Conservation (phyloP, 2,329 filamentous ascomycete genomes). For the Aspergillus proliferans region DNA sequence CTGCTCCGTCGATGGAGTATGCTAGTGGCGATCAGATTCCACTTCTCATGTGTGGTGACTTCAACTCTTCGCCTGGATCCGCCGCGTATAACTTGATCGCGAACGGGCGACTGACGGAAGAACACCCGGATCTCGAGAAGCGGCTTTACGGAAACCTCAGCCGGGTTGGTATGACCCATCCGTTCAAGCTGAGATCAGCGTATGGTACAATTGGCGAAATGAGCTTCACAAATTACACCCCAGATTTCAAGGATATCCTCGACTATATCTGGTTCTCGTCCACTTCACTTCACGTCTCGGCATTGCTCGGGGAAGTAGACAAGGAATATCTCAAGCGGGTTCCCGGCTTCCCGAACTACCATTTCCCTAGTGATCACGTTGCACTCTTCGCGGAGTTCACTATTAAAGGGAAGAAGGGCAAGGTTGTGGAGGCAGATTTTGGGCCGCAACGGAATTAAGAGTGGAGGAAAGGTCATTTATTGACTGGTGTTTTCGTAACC, state of each 20-base stretch:
- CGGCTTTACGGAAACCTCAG: constrained; percentile 92
- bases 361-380: constrained; percentile 90
- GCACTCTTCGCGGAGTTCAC: constrained; percentile 84
- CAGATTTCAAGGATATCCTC: constrained; percentile 83
- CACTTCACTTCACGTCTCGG: constrained; percentile 77
- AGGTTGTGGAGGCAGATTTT: constrained; percentile 60
- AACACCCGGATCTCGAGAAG: constrained; percentile 72
- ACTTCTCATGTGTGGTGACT: constrained; percentile 85
- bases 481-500: constrained; percentile 33
- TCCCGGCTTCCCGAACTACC: constrained; percentile 87
- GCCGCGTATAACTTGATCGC: constrained; percentile 88
- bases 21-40: constrained; percentile 80
- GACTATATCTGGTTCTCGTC: constrained; percentile 98
- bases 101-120: constrained; percentile 67
- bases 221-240: constrained; percentile 93
- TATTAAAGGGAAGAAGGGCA: constrained; percentile 81
- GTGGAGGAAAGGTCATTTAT: constrained; percentile 31
- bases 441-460: constrained; percentile 43
- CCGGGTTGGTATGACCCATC: constrained; percentile 83
- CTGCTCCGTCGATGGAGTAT: constrained; percentile 80
- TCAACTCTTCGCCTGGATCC: constrained; percentile 83
- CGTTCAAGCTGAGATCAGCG: constrained; percentile 86
- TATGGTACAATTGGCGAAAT: constrained; percentile 82
- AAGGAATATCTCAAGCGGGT: constrained; percentile 77
- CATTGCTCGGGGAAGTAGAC: constrained; percentile 79